Base-by-base conservation (phyloP, 345 rosid genomes). In the Bretschneidera sinensis region DNA sequence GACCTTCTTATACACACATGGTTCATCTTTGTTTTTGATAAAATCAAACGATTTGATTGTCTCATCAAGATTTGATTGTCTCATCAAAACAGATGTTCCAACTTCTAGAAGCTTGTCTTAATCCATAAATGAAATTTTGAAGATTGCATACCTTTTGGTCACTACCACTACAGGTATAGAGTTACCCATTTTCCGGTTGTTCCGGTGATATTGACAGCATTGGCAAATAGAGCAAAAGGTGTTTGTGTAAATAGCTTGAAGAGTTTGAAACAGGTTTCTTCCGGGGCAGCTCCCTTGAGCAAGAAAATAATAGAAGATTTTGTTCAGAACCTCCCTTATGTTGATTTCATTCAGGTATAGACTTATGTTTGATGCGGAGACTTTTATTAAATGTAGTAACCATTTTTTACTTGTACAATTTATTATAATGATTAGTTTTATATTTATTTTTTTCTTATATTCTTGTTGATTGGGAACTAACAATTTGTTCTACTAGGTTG, bases 341-440 rank as follows among this genome's bases (percentile, higher is more conserved):
- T 85, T 23, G 96, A 88, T 67, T 81, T 88, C 62, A 86, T 88
- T 74, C 95, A 91, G 92, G 98, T 91, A 57, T 17, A n/a, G n/a
- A n/a, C n/a, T n/a, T n/a, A n/a, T 17, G 19, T 13, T 6, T 24
- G 0, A 55, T n/a, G 33, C 5, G 8, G 33, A 28, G 33, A 3
- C 33, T 28, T 28, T 28, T 3, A 28, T 28, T 28, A 2, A 8
- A 28, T n/a, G n/a, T 8, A 28, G 33, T 2, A 3, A 28, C 8
- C 8, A 28, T 28, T 28, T 28, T 28, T 2, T 28, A 2, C 33
- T 28, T 28, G 33, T 28, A 28, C 5, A 28, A 2, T 3, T 3
- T 28, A 5, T 59, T 50, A 20, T 45, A 3, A 45, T 51, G 21
- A 21, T 50, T 47, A 18, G 20, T 11, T 50, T n/a, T 39, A 52